Conservation (phyloP, 164 flowering plant species). For the Vitis cinerea region DNA sequence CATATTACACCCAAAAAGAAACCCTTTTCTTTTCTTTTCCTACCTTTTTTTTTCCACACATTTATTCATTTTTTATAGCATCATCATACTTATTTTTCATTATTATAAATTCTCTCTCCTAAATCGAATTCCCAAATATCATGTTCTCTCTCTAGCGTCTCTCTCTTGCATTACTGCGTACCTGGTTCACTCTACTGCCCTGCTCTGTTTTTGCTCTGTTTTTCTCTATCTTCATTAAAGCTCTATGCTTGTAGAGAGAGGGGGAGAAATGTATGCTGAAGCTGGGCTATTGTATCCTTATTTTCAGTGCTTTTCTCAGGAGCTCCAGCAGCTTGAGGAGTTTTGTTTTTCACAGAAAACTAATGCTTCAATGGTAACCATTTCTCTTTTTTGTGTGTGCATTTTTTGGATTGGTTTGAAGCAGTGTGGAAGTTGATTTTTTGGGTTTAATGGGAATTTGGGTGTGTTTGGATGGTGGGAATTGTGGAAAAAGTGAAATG, state of each 20-base stretch:
- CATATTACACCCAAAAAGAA: slow-evolving; percentile 6
- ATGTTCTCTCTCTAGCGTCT: slow-evolving; percentile 9
- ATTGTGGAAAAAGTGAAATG: too few relatives aligned
- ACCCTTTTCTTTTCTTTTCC: not conserved
- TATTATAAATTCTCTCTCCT: slow-evolving; percentile 9
- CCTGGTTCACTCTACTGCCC: slow-evolving; percentile 3
- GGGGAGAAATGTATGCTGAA: slow-evolving; percentile 49
- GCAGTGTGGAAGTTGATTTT: slow-evolving; percentile 5
- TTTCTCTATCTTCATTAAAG: not conserved
- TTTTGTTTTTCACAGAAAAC: slow-evolving; percentile 47
- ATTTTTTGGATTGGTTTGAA: slow-evolving; percentile 8
- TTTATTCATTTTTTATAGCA: not conserved
- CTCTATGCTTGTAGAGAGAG: not conserved
- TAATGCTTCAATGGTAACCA: slow-evolving; percentile 43
- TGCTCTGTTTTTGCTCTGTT: slow-evolving; percentile 14
- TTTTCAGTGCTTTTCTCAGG: slow-evolving; percentile 52
- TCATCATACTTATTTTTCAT: too few relatives aligned
- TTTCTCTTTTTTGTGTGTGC: slow-evolving; percentile 1
- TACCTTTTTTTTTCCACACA: not conserved
- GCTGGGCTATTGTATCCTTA: slow-evolving; percentile 59
- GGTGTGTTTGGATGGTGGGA: not conserved
- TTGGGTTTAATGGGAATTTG: not conserved
- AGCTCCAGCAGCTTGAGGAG: slow-evolving; percentile 57
- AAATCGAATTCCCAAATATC: slow-evolving; percentile 7
- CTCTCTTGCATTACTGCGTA: slow-evolving; percentile 6